Percentiles rank a stretch among this genome's conserved stretches.
Evolutionary conservation across 2,329 filamentous ascomycete genomes (phyloP).

Genomic region (Xylaria multiplex): DNA sequence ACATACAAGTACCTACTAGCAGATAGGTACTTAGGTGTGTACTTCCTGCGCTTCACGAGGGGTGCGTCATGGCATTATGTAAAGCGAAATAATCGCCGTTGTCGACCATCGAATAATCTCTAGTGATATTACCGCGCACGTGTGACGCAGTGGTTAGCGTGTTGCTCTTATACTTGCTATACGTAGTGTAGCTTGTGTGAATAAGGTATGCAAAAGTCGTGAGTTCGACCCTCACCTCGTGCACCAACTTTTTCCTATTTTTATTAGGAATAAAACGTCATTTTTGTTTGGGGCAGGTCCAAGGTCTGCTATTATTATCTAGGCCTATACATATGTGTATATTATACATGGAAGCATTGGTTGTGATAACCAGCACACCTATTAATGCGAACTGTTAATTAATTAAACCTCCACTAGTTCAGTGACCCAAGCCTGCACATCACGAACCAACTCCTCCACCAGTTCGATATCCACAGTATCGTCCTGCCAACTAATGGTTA

Average conservation of each 20-base stretch:
- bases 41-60: too few relatives aligned
- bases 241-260: conserved; percentile 12
- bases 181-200: conserved; percentile 20
- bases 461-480: conserved; percentile 54
- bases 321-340: too few relatives aligned
- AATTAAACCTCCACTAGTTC: conserved; percentile 34
- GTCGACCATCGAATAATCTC: too few relatives aligned
- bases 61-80: too few relatives aligned
- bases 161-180: conserved; percentile 33
- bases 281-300: too few relatives aligned
- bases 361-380: too few relatives aligned
- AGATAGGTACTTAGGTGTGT: too few relatives aligned
- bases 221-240: conserved; percentile 37
- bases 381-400: too few relatives aligned
- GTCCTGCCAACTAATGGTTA: conserved; percentile 62
- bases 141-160: conserved; percentile 37
- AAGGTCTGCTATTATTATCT: too few relatives aligned
- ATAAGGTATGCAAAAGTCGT: conserved; percentile 36
- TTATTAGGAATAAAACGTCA: not conserved
- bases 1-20: too few relatives aligned
- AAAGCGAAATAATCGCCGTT: too few relatives aligned
- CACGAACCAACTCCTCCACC: conserved; percentile 51
- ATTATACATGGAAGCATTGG: too few relatives aligned
- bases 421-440: conserved; percentile 50
- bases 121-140: not conserved